Evolutionary conservation across 805 yeast species (phyloP).

Genomic region (Kodamaea kakaduensis): DNA sequence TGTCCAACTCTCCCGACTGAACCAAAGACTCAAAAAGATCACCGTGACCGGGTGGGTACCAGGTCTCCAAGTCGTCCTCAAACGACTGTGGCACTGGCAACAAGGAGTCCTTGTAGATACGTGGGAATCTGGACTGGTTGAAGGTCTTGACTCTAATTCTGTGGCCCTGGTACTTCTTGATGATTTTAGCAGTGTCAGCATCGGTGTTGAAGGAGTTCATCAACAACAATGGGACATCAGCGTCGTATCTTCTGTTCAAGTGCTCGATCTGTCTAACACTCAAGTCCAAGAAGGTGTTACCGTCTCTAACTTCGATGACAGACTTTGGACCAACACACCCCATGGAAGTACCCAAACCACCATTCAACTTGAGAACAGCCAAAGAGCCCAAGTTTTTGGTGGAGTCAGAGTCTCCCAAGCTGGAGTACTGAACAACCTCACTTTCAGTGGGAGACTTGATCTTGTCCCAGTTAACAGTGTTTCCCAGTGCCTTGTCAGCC

Average conservation of each 20-base stretch:
- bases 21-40: conserved; percentile 89
- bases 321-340: conserved; percentile 99
- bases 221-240: conserved; percentile 91
- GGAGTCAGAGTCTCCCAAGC: conserved; percentile 36
- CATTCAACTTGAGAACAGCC: conserved; percentile 94
- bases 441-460: conserved; percentile 86
- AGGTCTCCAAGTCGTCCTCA: conserved; percentile 73
- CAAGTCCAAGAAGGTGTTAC: conserved; percentile 92
- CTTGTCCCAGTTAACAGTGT: conserved; percentile 88
- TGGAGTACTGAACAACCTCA: conserved; percentile 79
- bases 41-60: conserved; percentile 99
- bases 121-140: conserved; percentile 97
- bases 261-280: conserved; percentile 96
- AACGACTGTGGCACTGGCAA: conserved; percentile 84
- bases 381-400: conserved; percentile 62
- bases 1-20: conserved; percentile 88
- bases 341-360: conserved; percentile 99
- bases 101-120: conserved; percentile 92
- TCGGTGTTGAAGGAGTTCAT: conserved; percentile 99
- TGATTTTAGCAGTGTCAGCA: conserved; percentile 88
- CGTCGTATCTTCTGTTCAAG: conserved; percentile 81
- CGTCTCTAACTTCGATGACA: conserved; percentile 97
- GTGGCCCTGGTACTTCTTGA: conserved; percentile 95
- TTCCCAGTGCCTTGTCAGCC: conserved; percentile 82
- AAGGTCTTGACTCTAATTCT: conserved; percentile 92